Evolutionary conservation across 495 filamentous ascomycete genomes (phyloP).

Genomic region (Penicillium desertorum): DNA sequence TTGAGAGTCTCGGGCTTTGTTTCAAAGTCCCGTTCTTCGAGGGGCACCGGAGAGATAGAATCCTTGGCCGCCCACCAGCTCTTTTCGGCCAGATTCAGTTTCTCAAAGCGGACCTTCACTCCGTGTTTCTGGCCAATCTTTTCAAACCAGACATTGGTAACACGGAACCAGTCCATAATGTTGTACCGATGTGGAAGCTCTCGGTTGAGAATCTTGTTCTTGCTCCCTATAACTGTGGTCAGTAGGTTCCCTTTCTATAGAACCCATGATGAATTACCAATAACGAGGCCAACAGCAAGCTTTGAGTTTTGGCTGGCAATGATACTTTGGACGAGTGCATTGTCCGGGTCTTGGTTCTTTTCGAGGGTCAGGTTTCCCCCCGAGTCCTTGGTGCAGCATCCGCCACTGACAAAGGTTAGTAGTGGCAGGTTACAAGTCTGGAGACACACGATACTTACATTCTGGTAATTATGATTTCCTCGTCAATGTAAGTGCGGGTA

Average conservation of each 20-base stretch:
- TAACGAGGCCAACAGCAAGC: slow-evolving; percentile 56
- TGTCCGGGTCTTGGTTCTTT: slow-evolving; percentile 43
- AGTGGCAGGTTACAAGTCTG: background rate
- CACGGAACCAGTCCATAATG: slow-evolving; percentile 70
- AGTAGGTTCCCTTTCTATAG: background rate
- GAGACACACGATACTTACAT: slow-evolving; percentile 42
- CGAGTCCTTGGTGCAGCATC: slow-evolving; percentile 39
- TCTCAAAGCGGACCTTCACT: slow-evolving; percentile 68
- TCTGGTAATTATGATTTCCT: slow-evolving; percentile 65
- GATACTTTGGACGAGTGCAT: slow-evolving; percentile 35
- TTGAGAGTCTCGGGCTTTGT: slow-evolving; percentile 17
- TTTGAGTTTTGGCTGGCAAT: slow-evolving; percentile 33
- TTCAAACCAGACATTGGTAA: slow-evolving; percentile 74
- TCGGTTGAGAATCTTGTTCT: slow-evolving; percentile 52
- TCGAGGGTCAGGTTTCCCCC: slow-evolving; percentile 43
- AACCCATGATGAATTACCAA: slow-evolving; percentile 45
- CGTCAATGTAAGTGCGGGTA: slow-evolving; percentile 57
- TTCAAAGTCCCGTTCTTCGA: slow-evolving; percentile 26
- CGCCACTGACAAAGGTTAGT: slow-evolving; percentile 51
- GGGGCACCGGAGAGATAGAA: slow-evolving; percentile 20
- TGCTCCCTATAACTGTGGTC: slow-evolving; percentile 44
- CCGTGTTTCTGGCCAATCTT: slow-evolving; percentile 42
- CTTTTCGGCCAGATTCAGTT: slow-evolving; percentile 53
- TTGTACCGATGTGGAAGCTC: slow-evolving; percentile 63
- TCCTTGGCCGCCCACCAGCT: slow-evolving; percentile 69